Conservation (phyloP, 192 early-diverging fungal species). For the Coemansia sp. region DNA sequence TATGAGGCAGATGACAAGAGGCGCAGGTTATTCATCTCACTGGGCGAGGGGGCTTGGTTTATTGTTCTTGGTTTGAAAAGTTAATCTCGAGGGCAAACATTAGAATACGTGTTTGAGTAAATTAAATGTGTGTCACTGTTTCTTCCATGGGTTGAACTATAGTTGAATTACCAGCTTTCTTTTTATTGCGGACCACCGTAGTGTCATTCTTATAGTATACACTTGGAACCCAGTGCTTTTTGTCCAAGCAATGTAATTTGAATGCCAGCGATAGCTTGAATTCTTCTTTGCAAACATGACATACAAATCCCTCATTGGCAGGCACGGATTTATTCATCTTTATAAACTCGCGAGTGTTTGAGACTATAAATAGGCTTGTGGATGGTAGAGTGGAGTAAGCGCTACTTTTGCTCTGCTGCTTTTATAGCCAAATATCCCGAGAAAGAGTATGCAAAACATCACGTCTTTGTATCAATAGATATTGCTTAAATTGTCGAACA, state of each 20-base stretch:
- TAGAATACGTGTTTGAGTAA: not conserved
- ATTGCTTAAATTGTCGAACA: not conserved
- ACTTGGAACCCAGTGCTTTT: too few species aligned
- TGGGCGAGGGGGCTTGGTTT: not conserved
- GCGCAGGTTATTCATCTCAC: not conserved
- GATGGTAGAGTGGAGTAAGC: too few species aligned
- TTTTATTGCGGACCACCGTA: not conserved
- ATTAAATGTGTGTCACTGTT: not conserved
- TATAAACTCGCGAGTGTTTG: too few species aligned
- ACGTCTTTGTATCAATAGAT: not conserved
- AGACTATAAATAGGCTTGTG: too few species aligned
- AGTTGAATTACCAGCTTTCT: not conserved
- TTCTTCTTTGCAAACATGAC: too few species aligned
- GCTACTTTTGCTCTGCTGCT: too few species aligned
- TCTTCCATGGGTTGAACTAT: not conserved
- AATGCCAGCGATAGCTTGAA: too few species aligned
- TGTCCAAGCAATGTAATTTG: too few species aligned
- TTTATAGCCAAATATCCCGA: too few species aligned
- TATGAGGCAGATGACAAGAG: not conserved
- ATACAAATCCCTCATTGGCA: too few species aligned
- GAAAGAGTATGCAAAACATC: not conserved
- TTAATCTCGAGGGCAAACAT: not conserved
- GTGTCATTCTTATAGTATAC: not conserved
- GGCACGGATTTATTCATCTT: too few species aligned
- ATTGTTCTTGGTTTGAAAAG: not conserved